These are phyloP conservation scores for Telfairia occidentalis DNA, from an alignment of 331 rosid species.

Conservation along the genomic window DNA sequence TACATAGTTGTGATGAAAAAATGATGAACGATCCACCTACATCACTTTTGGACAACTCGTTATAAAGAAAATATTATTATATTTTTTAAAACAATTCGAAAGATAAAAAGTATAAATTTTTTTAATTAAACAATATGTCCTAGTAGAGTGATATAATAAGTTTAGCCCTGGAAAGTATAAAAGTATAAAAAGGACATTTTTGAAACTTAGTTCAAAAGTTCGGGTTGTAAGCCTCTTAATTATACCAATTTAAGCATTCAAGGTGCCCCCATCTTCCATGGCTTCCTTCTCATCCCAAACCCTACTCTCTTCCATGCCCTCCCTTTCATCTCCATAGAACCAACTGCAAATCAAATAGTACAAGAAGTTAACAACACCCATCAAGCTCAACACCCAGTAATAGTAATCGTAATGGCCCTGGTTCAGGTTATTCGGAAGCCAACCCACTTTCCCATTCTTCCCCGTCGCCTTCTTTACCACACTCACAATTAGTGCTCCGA, in stretches of 20 bases:
- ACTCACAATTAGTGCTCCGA: conserved; percentile 34
- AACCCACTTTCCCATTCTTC: conserved; percentile 28
- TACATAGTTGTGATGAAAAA: too few species aligned
- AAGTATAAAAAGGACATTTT: too few species aligned
- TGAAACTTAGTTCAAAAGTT: too few species aligned
- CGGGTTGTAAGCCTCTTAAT: too few species aligned
- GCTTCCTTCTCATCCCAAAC: conserved; percentile 9
- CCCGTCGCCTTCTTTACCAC: conserved; percentile 21
- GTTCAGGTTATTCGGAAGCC: conserved; percentile 47
- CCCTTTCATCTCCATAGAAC: conserved; percentile 37
- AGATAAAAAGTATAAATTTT: too few species aligned
- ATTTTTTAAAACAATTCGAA: too few species aligned
- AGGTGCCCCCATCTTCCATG: not conserved
- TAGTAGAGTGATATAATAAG: too few species aligned
- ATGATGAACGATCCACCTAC: too few species aligned
- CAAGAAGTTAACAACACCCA: conserved; percentile 38
- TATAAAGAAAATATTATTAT: too few species aligned
- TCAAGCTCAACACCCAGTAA: conserved; percentile 30
- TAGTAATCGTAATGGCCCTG: conserved; percentile 61
- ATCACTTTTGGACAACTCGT: too few species aligned
- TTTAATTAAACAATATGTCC: too few species aligned
- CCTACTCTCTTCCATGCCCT: not conserved
- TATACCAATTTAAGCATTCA: not conserved
- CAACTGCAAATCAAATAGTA: conserved; percentile 42
- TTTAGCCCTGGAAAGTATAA: too few species aligned